phyloP scores from a whole-genome alignment of 108 stramenopile species.

The Skeletonema grethae region DNA sequence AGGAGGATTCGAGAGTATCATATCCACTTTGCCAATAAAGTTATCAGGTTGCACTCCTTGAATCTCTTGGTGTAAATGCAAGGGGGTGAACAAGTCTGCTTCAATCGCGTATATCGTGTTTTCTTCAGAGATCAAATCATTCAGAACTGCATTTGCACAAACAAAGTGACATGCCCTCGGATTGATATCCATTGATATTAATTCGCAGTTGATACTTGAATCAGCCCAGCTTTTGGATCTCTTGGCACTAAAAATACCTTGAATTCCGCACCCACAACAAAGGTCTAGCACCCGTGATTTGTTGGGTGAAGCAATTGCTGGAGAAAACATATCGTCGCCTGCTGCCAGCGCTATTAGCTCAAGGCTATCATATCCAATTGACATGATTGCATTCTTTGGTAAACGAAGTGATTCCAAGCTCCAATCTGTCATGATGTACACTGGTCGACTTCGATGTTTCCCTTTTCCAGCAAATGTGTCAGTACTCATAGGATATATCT shows the following conservation, averaged over 20 bases:
- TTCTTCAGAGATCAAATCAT: slow-evolving; percentile 2
- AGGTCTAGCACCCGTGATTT: slow-evolving; percentile 27
- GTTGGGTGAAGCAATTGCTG: neutral
- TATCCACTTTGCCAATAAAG: slow-evolving; percentile 14
- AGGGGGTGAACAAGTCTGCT: neutral
- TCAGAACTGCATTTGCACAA: slow-evolving; percentile 25
- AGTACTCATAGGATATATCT: slow-evolving; percentile 26
- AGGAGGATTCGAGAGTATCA: slow-evolving; percentile 36
- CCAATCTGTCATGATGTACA: slow-evolving; percentile 38
- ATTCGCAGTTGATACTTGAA: slow-evolving; percentile 5
- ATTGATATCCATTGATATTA: slow-evolving; percentile 29
- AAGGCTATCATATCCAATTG: slow-evolving; percentile 43
- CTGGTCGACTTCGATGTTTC: neutral
- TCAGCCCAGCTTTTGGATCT: slow-evolving; percentile 7
- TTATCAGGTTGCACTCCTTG: slow-evolving; percentile 11
- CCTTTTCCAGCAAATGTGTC: neutral
- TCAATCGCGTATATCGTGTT: neutral
- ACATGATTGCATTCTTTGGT: slow-evolving; percentile 36
- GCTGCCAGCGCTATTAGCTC: slow-evolving; percentile 36
- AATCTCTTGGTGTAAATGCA: neutral
- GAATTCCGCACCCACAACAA: slow-evolving; percentile 47
- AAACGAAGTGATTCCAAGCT: slow-evolving; percentile 32
- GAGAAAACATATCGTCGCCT: slow-evolving; percentile 13
- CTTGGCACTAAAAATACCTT: slow-evolving; percentile 36
- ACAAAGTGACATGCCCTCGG: slow-evolving; percentile 28